These are phyloP conservation scores for Tremella fuciformis DNA, from an alignment of 768 basidiomycete genomes.

Conservation along the genomic window DNA sequence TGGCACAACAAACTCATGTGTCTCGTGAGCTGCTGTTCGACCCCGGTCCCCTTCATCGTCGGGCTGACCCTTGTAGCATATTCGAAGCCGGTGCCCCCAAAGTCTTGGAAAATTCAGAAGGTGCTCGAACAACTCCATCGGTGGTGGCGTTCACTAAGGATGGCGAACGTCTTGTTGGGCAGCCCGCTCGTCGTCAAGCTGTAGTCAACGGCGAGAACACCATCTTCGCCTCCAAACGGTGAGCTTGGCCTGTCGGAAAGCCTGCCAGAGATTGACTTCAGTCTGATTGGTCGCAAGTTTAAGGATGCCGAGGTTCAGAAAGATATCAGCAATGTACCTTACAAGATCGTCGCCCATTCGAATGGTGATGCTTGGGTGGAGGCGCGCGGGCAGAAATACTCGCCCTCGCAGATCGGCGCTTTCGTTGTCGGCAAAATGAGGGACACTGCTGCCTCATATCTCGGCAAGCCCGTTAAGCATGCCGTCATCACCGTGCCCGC, in stretches of 20 bases:
- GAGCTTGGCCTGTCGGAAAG: slow-evolving; percentile 10
- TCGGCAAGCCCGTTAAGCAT: slow-evolving; percentile 91
- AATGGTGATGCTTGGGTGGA: slow-evolving; percentile 66
- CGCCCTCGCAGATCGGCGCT: slow-evolving; percentile 56
- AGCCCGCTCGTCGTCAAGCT: slow-evolving; percentile 95
- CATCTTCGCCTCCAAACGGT: slow-evolving; percentile 64
- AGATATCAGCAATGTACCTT: slow-evolving; percentile 64
- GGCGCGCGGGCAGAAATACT: slow-evolving; percentile 75
- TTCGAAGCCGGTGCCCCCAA: slow-evolving; percentile 95
- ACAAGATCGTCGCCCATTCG: slow-evolving; percentile 61
- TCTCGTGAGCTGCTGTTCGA: slow-evolving; percentile 37
- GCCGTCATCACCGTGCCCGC: slow-evolving; percentile 95
- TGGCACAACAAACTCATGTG: slow-evolving; percentile 57
- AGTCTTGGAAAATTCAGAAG: slow-evolving; percentile 96
- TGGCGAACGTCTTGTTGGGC: slow-evolving; percentile 90
- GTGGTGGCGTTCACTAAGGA: slow-evolving; percentile 99
- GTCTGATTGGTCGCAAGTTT: slow-evolving; percentile 81
- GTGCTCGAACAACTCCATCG: slow-evolving; percentile 95
- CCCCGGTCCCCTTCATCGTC: background rate
- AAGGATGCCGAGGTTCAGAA: slow-evolving; percentile 89
- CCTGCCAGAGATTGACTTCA: slow-evolving; percentile 13
- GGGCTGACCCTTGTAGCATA: slow-evolving; percentile 56
- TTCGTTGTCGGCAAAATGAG: slow-evolving; percentile 70
- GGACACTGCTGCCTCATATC: slow-evolving; percentile 87
- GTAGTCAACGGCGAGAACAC: slow-evolving; percentile 94